Percentiles rank a stretch among this genome's conserved stretches.
These are phyloP conservation scores for Truncatella angustata DNA, from an alignment of 2,329 filamentous ascomycete genomes.

Conservation along the genomic window DNA sequence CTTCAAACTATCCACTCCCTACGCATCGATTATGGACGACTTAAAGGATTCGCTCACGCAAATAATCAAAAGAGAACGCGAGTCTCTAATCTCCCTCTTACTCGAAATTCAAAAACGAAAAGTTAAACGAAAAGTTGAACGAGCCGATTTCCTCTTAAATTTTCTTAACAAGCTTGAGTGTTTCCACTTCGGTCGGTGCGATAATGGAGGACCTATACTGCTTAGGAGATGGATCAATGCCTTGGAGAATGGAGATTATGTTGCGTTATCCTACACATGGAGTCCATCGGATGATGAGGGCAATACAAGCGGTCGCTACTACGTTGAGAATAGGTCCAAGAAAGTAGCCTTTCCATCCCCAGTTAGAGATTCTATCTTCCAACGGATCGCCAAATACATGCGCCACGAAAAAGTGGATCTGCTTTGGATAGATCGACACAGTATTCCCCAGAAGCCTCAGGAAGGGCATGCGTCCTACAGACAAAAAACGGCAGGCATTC, in stretches of 20 bases:
- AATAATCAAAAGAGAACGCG: neutral
- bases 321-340: neutral
- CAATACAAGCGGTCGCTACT: neutral
- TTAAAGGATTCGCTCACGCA: neutral
- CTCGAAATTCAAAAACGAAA: neutral
- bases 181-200: neutral
- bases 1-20: no score
- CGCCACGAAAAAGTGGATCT: neutral
- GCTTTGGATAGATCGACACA: neutral
- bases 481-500: slow-evolving; percentile 2
- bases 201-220: neutral
- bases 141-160: neutral
- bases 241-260: neutral
- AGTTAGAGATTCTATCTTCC: neutral
- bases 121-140: neutral
- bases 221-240: neutral
- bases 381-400: neutral
- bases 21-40: neutral
- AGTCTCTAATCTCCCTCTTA: neutral
- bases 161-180: neutral
- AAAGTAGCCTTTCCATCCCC: neutral
- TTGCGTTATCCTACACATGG: neutral
- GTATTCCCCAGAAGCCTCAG: neutral
- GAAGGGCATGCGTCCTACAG: neutral
- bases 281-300: neutral